Evolutionary conservation across 805 yeast genomes (phyloP), one percentile per base, ranked within the genome.

Genomic region (Ogataea paradorogensis): DNA sequence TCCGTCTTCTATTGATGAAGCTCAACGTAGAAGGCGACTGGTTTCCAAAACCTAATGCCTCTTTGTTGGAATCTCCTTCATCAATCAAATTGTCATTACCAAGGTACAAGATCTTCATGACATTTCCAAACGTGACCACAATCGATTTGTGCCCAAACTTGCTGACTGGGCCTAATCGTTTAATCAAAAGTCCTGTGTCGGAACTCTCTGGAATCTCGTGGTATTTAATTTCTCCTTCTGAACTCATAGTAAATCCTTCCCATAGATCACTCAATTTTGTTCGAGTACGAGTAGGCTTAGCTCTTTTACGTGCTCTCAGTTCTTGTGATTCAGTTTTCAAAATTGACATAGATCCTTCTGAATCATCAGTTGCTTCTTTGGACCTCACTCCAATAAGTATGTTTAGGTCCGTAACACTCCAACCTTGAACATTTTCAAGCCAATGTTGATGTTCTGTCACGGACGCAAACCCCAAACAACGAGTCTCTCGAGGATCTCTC

Each of bases 401-500:
- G 57, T 87, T 86, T 54, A 84, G 71, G 50, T 84, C 95, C 1
- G 90, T 84, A 9, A 78, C 61, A 47, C 83, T 80, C 95, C 95
- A 87, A 14, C 80, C 77, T 52, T 80, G 85, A n/a, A 84, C 79
- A 43, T 74, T 64, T 20, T 72, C 71, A 29, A 79, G 67, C 78
- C 86, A 81, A 58, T 79, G 77, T 42, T 77, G 82, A 35, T 76
- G 78, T 53, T 87, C 95, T 14, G 73, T 69, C 7, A 79, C 87
- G 1, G 83, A 76, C 38, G 80, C 86, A 57, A 88, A 84, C 20
- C 96, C 96, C 28, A 84, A 70, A 63, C 96, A 88, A 66, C 96
- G 76, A 27, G 86, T 85, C 63, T 88, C 96, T 53, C 95, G 74
- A 2, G 91, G 87, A 62, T 88, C 96, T 74, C 96, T 82, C 62